Evolutionary conservation across 495 filamentous ascomycete species (phyloP).

Genomic region (Talaromyces borbonicus): DNA sequence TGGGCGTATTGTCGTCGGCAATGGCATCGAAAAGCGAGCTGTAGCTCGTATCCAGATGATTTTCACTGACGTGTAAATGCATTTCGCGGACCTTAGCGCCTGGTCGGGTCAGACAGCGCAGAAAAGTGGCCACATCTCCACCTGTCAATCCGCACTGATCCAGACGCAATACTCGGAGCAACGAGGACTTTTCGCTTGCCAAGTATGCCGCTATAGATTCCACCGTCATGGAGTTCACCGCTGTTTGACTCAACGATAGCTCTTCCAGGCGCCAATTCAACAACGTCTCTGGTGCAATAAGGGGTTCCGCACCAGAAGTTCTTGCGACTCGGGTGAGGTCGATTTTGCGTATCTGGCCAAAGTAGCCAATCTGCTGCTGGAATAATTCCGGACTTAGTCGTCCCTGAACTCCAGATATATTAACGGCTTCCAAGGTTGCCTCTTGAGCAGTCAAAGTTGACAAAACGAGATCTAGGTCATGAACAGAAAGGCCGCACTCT

Average conservation of each 20-base stretch:
- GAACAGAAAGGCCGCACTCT: conserved; percentile 57
- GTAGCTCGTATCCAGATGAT: conserved; percentile 66
- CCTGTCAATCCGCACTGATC: conserved; percentile 76
- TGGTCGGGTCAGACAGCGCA: conserved; percentile 56
- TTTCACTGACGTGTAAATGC: conserved; percentile 72
- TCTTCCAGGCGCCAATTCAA: conserved; percentile 70
- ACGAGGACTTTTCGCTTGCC: conserved; percentile 50
- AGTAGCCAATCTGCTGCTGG: conserved; percentile 52
- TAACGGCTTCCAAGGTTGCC: conserved; percentile 62
- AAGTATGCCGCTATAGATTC: conserved; percentile 56
- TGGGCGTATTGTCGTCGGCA: conserved; percentile 51
- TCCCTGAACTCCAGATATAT: conserved; percentile 68
- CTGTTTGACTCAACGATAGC: conserved; percentile 55
- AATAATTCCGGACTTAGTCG: conserved; percentile 56
- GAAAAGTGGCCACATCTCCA: conserved; percentile 63
- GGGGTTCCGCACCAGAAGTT: conserved; percentile 50
- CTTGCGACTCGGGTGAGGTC: conserved; percentile 59
- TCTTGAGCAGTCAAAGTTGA: conserved; percentile 47
- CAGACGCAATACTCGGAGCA: conserved; percentile 58
- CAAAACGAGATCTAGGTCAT: conserved; percentile 34
- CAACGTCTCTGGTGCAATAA: conserved; percentile 57
- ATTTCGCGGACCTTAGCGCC: conserved; percentile 50
- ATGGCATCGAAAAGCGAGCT: conserved; percentile 62
- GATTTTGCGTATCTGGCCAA: conserved; percentile 60
- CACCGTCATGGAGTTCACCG: conserved; percentile 45